Evolutionary conservation across 108 stramenopile species (phyloP), one percentile per base, ranked within the genome.

Genomic region (Conticribra weissflogii): DNA sequence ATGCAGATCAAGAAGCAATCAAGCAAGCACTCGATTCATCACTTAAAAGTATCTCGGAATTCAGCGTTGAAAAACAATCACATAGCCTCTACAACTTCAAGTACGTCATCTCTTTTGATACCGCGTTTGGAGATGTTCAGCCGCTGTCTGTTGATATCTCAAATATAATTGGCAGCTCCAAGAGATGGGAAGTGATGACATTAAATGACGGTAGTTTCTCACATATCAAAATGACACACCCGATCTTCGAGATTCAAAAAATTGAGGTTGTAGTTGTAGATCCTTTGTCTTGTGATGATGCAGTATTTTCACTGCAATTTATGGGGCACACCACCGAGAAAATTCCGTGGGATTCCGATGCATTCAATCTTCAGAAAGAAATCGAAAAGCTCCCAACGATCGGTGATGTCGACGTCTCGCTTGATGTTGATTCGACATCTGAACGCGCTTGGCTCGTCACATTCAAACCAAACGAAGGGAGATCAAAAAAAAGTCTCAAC

Each of bases 101-200:
- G 57, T 91, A 91, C 61, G 54, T 86, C 22, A 63, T 91, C 16
- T 71, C 82, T 3, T 91, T 91, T 70, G 78, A 87, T 31, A 84
- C 90, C 5, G 54, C 59, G 49, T 50, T 86, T 32, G 90, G 90
- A 9, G 85, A 91, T 61, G 75, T 87, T 3, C 59, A 67, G 1
- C 33, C 69, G 24, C 22, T 91, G n/a, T 32, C 24, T 1, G 71
- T 88, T 15, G 87, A 88, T 65, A 72, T 68, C 9, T 58, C 81
- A 54, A 59, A 71, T 23, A 54, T 90, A 15, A 46, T 62, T 68
- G 81, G 81, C 19, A 66, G 52, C 34, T 47, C 45, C 17, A 32
- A 59, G 3, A 61, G 50, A 8, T 80, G 74, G 79, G 76, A 66
- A 36, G 76, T 81, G 22, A 53, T 45, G 27, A 66, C 72, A 32